Conservation (phyloP, 495 filamentous ascomycete genomes). For the Penicillium psychrofluorescens region DNA sequence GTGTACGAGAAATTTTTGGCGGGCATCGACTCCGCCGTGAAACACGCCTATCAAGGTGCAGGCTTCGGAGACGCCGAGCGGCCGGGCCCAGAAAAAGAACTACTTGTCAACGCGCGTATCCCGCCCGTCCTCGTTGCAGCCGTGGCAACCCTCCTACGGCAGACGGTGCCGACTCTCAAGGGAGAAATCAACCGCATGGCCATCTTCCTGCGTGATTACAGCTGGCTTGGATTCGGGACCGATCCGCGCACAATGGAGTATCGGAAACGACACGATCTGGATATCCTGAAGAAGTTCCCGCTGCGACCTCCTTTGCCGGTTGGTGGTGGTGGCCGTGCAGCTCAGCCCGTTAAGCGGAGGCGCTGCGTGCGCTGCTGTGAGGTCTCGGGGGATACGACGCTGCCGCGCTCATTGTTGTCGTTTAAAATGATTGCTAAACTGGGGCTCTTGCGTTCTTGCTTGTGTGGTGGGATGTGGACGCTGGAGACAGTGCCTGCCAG, state of each 20-base stretch:
- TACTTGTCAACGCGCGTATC: constrained; percentile 39
- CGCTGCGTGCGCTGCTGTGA: constrained; percentile 40
- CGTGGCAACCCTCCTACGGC: constrained; percentile 34
- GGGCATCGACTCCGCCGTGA: constrained; percentile 39
- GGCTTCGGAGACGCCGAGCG: constrained; percentile 41
- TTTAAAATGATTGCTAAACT: constrained; percentile 35
- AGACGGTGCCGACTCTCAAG: constrained; percentile 30
- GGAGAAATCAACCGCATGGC: constrained; percentile 41
- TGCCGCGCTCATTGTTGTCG: constrained; percentile 27
- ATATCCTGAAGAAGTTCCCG: constrained; percentile 39
- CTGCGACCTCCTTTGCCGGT: constrained; percentile 13
- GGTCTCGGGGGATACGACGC: constrained; percentile 27
- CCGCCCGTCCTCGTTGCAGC: constrained; percentile 35
- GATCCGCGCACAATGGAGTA: constrained; percentile 33
- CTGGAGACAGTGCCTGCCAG: constrained; percentile 17
- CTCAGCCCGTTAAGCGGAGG: constrained; percentile 12
- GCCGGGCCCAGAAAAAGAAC: constrained; percentile 39
- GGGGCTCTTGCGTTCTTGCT: constrained; percentile 33
- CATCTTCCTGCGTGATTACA: constrained; percentile 41
- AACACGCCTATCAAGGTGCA: constrained; percentile 37
- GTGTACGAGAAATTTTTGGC: constrained; percentile 44
- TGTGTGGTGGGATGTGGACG: constrained; percentile 40
- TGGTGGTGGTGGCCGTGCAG: constrained; percentile 1
- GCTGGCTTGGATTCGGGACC: constrained; percentile 40
- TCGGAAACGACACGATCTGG: constrained; percentile 28